Evolutionary conservation across 345 rosid species (phyloP), one percentile per base, ranked within the genome.

Genomic region (Noccaea bulbosa): DNA sequence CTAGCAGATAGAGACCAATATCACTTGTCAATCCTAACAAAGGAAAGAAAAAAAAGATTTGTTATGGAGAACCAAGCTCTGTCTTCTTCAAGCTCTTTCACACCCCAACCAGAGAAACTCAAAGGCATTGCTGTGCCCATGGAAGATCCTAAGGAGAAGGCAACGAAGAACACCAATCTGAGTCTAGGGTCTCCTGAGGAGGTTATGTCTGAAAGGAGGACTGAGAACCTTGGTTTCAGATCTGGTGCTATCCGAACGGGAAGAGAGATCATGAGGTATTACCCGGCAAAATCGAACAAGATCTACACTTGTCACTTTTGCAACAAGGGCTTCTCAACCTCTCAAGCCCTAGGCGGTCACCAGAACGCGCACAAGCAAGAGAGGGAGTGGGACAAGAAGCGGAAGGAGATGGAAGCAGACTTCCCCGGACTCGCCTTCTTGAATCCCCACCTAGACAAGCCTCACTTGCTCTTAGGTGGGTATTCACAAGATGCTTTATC

Each of bases 321-420:
- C 34, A 37, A 49, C 0, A 67, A 68, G 62, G 69, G 65, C 68
- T 92, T 90, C 82, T 83, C 82, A 76, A 84, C 91, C 51, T 88
- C 95, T 34, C 98, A 92, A 73, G 98, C 98, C 41, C 84, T 92
- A 20, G 98, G 98, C 4, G 97, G 98, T 77, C 98, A 92, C 81
- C 98, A 92, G 71, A 92, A 90, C 69, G 98, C 95, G 7, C 98
- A 92, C 88, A 90, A 87, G 79, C 83, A 93, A 7, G 98, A 90
- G 79, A 58, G 98, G 43, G 97, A 68, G 10, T 75, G 69, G 78
- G 69, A 75, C 8, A 75, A 68, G 64, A 75, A 45, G 64, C 49
- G 78, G 30, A 75, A 62, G 55, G 65, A 35, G 51, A 75, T 67
- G 73, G 74, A 75, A 46, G 50, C 41, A 4, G 43, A 61, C 15